Conservation (phyloP, 768 basidiomycete species). For the Saitozyma sp. region DNA sequence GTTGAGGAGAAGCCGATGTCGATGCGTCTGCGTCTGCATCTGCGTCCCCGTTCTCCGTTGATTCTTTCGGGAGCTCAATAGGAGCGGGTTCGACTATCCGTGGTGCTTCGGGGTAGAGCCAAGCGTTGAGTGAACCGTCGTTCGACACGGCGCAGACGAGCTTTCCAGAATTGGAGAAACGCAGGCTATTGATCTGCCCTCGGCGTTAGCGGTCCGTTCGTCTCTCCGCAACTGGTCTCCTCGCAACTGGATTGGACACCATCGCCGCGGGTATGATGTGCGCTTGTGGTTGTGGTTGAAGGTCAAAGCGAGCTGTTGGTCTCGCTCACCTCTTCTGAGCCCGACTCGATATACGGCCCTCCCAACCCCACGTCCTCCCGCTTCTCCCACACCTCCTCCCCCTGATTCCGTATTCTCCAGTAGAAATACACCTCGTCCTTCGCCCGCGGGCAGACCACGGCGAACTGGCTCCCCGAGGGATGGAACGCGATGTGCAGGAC, state of each 20-base stretch:
- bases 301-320: not conserved
- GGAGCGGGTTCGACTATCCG: slow-evolving; percentile 3
- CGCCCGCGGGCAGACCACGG: slow-evolving; percentile 35
- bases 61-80: not conserved
- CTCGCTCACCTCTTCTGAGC: slow-evolving; percentile 39
- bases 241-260: not conserved
- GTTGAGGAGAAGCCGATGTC: not conserved
- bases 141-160: slow-evolving; percentile 43
- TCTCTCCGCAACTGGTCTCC: not conserved
- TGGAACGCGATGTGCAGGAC: slow-evolving; percentile 42
- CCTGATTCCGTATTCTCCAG: slow-evolving; percentile 15
- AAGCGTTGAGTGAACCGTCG: slow-evolving; percentile 39
- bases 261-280: not conserved
- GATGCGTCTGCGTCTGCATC: slow-evolving; percentile 9
- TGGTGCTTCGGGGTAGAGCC: slow-evolving; percentile 27
- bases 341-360: slow-evolving; percentile 25
- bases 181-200: slow-evolving; percentile 36
- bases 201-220: not conserved
- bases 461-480: slow-evolving; percentile 38
- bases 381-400: slow-evolving; percentile 31
- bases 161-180: slow-evolving; percentile 39
- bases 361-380: slow-evolving; percentile 38
- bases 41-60: slow-evolving; percentile 3
- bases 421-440: slow-evolving; percentile 47
- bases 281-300: not conserved